A percentile compares a stretch with the other conserved stretches of the same genome.
Conservation (phyloP, 2,329 filamentous ascomycete species). For the Diplodia intermedia region DNA sequence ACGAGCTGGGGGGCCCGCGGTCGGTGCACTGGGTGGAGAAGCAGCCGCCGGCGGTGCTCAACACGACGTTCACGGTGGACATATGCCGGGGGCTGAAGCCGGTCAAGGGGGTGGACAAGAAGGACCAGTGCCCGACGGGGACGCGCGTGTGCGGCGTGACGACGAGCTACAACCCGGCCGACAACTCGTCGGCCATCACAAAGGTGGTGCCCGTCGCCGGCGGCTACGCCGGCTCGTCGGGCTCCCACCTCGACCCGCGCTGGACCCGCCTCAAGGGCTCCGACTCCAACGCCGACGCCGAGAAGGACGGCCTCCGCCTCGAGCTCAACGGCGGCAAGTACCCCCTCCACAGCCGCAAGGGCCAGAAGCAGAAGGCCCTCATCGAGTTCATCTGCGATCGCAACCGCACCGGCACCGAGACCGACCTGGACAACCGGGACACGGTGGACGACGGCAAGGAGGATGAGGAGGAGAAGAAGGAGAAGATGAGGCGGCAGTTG, state of each 20-base stretch:
- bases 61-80: conserved; percentile 83
- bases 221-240: conserved; percentile 44
- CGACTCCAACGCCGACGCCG: conserved; percentile 67
- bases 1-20: conserved; percentile 69
- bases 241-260: conserved; percentile 68
- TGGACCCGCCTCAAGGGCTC: conserved; percentile 70
- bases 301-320: conserved; percentile 74
- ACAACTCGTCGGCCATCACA: conserved; percentile 58
- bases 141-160: conserved; percentile 79
- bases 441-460: conserved; percentile 46
- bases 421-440: conserved; percentile 43
- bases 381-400: conserved; percentile 86
- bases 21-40: conserved; percentile 66
- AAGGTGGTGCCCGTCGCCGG: conserved; percentile 77
- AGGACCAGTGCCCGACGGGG: conserved; percentile 70
- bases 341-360: conserved; percentile 57
- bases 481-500: conserved; percentile 38
- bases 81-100: conserved; percentile 73
- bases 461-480: conserved; percentile 47
- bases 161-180: conserved; percentile 59
- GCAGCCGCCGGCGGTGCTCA: conserved; percentile 60
- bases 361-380: conserved; percentile 71
- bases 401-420: conserved; percentile 64
- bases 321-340: conserved; percentile 68
- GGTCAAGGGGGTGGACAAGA: conserved; percentile 61